Conservation (phyloP, 2,329 filamentous ascomycete genomes). For the Aspergillus flavus region DNA sequence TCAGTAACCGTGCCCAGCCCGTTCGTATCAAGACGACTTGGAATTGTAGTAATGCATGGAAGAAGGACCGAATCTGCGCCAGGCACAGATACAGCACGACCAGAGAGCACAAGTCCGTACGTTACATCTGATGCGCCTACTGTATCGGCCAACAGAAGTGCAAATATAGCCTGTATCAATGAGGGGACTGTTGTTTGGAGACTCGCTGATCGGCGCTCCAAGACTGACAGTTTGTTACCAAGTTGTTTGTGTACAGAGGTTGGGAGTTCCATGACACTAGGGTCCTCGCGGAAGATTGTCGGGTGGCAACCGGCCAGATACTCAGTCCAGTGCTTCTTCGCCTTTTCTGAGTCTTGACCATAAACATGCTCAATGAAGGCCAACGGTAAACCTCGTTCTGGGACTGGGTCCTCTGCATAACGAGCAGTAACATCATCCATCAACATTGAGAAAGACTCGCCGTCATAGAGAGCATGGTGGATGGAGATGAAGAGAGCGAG, state of each 20-base stretch:
- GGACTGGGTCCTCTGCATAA: slow-evolving; percentile 23
- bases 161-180: slow-evolving; percentile 37
- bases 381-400: slow-evolving; percentile 23
- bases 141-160: slow-evolving; percentile 35
- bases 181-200: slow-evolving; percentile 35
- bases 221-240: slow-evolving; percentile 23
- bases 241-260: slow-evolving; percentile 16
- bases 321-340: slow-evolving; percentile 31
- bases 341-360: slow-evolving; percentile 26
- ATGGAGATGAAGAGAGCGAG: slow-evolving; percentile 34
- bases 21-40: slow-evolving; percentile 33
- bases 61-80: slow-evolving; percentile 36
- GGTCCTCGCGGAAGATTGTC: slow-evolving; percentile 19
- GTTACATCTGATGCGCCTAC: slow-evolving; percentile 32
- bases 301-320: slow-evolving; percentile 27
- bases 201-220: slow-evolving; percentile 29
- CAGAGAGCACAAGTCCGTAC: slow-evolving; percentile 38
- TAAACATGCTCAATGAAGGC: slow-evolving; percentile 32
- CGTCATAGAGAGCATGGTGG: slow-evolving; percentile 44
- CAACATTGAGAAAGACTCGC: slow-evolving; percentile 36
- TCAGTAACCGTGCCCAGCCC: slow-evolving; percentile 25
- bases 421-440: slow-evolving; percentile 34
- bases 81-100: slow-evolving; percentile 33
- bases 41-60: slow-evolving; percentile 43
- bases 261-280: slow-evolving; percentile 14